These are phyloP conservation scores for Zymoseptoria tritici DNA, from an alignment of 2,329 filamentous ascomycete genomes.

Conservation along the genomic window DNA sequence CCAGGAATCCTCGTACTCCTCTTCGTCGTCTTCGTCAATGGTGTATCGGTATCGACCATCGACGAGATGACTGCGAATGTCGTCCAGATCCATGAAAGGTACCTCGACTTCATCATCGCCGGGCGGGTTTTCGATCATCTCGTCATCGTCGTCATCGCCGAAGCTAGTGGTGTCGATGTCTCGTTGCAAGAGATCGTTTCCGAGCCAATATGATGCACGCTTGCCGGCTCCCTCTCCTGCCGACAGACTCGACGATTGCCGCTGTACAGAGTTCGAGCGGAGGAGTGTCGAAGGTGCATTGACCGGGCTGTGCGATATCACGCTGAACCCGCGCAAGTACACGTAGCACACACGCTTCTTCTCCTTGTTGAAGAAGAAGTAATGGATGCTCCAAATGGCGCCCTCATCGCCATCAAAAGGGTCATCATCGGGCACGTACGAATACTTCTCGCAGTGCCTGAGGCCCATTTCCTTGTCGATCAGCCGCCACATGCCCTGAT, in stretches of 20 bases:
- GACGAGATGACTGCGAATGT: conserved; percentile 28
- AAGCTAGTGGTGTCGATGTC: conserved; percentile 21
- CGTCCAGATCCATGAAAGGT: conserved; percentile 29
- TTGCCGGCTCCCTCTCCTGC: conserved; percentile 59
- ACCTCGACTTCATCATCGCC: conserved; percentile 30
- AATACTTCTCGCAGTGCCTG: conserved; percentile 80
- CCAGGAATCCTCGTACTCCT: conserved; percentile 8
- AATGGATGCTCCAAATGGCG: conserved; percentile 90
- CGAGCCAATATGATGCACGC: conserved; percentile 82
- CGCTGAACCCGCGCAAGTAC: conserved; percentile 81
- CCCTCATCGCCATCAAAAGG: conserved; percentile 88
- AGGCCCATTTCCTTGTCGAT: conserved; percentile 94
- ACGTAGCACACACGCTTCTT: conserved; percentile 91
- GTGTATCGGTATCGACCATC: conserved; percentile 23
- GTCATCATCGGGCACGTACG: conserved; percentile 81
- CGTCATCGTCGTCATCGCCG: conserved; percentile 30
- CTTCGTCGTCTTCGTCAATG: conserved; percentile 17
- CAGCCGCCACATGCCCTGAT: conserved; percentile 81
- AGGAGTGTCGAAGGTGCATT: conserved; percentile 37
- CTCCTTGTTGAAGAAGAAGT: conserved; percentile 94
- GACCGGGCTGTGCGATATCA: conserved; percentile 58
- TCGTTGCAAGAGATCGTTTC: conserved; percentile 46
- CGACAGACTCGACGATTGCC: conserved; percentile 25
- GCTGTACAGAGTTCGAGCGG: conserved; percentile 28
- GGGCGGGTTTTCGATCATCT: conserved; percentile 17